Evolutionary conservation across 2,329 filamentous ascomycete genomes (phyloP).

Genomic region (Fusarium proliferatum): DNA sequence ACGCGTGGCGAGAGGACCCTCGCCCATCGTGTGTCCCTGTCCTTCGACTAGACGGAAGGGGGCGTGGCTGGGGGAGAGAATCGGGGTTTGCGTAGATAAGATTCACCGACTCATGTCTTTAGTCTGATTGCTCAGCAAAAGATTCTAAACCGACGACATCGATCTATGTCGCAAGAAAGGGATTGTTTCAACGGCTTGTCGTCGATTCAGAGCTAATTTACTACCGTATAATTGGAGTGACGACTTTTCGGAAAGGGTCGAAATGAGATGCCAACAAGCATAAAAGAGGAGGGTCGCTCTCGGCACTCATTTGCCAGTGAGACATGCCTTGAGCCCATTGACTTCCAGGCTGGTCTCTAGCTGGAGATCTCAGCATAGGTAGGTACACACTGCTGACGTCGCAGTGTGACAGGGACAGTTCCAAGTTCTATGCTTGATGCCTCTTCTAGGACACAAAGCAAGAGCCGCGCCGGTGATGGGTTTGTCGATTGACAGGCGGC

Average conservation of each 20-base stretch:
- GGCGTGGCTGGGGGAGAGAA: slow-evolving; percentile 14
- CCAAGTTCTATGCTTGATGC: slow-evolving; percentile 18
- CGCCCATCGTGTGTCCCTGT: slow-evolving; percentile 7
- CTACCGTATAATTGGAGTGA: not conserved
- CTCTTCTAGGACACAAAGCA: not conserved
- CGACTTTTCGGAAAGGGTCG: slow-evolving; percentile 17
- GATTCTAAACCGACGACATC: slow-evolving; percentile 1
- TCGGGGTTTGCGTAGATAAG: slow-evolving; percentile 17
- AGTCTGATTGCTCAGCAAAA: not conserved
- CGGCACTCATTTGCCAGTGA: slow-evolving; percentile 34
- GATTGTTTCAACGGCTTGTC: not conserved
- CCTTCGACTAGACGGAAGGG: slow-evolving; percentile 17
- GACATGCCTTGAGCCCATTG: slow-evolving; percentile 6
- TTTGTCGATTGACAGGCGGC: slow-evolving; percentile 20
- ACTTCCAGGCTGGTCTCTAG: slow-evolving; percentile 16
- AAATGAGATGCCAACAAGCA: slow-evolving; percentile 23
- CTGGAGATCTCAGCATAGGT: slow-evolving; percentile 1
- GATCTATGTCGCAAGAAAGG: not conserved
- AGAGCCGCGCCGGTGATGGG: slow-evolving; percentile 13
- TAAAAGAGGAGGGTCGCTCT: slow-evolving; percentile 29
- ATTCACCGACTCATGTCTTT: slow-evolving; percentile 9
- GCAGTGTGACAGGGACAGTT: slow-evolving; percentile 13
- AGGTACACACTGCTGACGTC: not conserved
- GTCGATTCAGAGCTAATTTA: not conserved
- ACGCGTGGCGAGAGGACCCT: slow-evolving; percentile 44